Percentiles rank a stretch among this genome's conserved stretches.
Evolutionary conservation across 495 filamentous ascomycete genomes (phyloP).

Genomic region (Penicillium maclennaniae): DNA sequence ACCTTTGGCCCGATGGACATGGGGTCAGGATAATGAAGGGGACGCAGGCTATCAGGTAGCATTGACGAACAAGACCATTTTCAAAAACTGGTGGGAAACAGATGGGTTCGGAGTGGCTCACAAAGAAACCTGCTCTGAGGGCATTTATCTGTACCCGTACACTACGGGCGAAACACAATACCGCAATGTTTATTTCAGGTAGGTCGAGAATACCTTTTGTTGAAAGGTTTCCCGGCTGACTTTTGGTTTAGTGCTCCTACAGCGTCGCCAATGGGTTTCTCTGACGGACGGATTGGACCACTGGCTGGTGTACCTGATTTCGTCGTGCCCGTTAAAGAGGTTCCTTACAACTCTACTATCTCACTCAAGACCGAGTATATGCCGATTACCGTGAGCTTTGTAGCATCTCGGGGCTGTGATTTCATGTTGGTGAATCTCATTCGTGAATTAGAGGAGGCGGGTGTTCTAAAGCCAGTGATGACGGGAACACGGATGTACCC

Average conservation of each 20-base stretch:
- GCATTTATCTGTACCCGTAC: conserved; percentile 4
- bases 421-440: conserved; percentile 53
- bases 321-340: conserved; percentile 56
- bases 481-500: conserved; percentile 37
- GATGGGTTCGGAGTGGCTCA: conserved; percentile 41
- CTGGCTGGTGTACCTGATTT: conserved; percentile 53
- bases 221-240: neutral
- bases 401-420: conserved; percentile 62
- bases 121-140: conserved; percentile 37
- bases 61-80: conserved; percentile 43
- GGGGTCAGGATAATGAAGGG: conserved; percentile 35
- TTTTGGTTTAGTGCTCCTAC: conserved; percentile 8
- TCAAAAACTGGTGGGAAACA: conserved; percentile 51
- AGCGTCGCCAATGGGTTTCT: conserved; percentile 41
- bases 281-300: conserved; percentile 37
- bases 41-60: conserved; percentile 34
- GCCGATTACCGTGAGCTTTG: conserved; percentile 56
- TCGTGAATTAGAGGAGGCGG: conserved; percentile 45
- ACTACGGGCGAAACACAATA: neutral
- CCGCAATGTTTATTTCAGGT: conserved; percentile 9
- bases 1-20: conserved; percentile 54
- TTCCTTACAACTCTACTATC: conserved; percentile 48
- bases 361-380: conserved; percentile 51
- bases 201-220: neutral
- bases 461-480: conserved; percentile 45